Percentiles rank a stretch among this genome's conserved stretches.
Evolutionary conservation across 371 early-diverging fungal species (phyloP).

Genomic region (Thermomucor indicae-seudaticae): DNA sequence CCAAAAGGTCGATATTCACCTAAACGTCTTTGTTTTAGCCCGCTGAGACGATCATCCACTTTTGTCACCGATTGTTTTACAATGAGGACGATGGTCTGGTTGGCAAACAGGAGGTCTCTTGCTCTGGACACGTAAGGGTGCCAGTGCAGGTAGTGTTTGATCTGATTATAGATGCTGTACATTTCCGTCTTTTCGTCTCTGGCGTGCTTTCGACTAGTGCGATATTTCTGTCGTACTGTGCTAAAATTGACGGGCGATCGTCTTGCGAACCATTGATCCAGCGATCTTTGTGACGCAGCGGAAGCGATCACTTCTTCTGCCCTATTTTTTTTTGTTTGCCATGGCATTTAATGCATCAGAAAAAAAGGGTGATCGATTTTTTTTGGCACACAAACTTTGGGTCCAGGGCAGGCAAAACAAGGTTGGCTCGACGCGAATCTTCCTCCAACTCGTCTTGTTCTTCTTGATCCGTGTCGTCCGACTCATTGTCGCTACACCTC

Average conservation of each 20-base stretch:
- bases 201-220: constrained; percentile 24
- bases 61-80: constrained; percentile 5
- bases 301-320: constrained; percentile 20
- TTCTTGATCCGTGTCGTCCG: neutral
- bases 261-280: constrained; percentile 18
- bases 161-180: constrained; percentile 10
- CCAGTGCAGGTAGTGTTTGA: constrained; percentile 14
- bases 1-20: constrained; percentile 54
- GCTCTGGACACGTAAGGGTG: constrained; percentile 7
- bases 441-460: neutral
- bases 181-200: constrained; percentile 20
- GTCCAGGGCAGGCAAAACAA: constrained; percentile 43
- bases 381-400: constrained; percentile 32
- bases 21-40: constrained; percentile 6
- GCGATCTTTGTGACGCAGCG: constrained; percentile 5
- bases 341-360: neutral
- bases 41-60: neutral
- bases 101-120: constrained; percentile 7
- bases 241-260: constrained; percentile 20
- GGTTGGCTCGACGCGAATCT: constrained; percentile 10
- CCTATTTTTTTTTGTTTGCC: constrained; percentile 5
- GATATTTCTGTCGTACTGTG: constrained; percentile 28
- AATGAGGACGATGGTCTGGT: constrained; percentile 19
- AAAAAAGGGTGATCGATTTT: neutral
- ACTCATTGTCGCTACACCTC: constrained; percentile 5